phyloP scores from a whole-genome alignment of 768 basidiomycete species.

The Leccinum arenicola region DNA sequence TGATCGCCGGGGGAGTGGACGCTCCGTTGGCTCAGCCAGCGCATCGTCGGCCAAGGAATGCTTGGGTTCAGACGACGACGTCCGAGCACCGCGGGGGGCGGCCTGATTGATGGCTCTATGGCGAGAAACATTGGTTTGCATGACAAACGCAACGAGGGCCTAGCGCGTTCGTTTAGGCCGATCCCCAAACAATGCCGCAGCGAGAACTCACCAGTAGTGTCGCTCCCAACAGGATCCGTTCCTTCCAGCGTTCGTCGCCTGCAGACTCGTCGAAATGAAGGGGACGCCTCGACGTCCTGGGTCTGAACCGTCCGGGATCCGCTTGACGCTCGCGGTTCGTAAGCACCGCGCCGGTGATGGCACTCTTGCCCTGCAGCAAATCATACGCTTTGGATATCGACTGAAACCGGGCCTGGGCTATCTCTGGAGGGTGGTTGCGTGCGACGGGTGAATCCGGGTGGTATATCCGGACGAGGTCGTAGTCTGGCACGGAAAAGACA shows the following conservation, averaged over 20 bases:
- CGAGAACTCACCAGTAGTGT: conserved; percentile 44
- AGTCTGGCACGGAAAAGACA: conserved; percentile 44
- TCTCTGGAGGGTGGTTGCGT: conserved; percentile 41
- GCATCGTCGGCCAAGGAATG: conserved; percentile 18
- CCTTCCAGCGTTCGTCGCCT: conserved; percentile 66
- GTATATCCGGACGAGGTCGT: conserved; percentile 75
- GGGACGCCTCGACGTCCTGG: conserved; percentile 37
- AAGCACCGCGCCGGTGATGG: conserved; percentile 17
- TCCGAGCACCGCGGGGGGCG: conserved; percentile 3
- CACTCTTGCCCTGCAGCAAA: conserved; percentile 48
- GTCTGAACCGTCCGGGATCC: conserved; percentile 43
- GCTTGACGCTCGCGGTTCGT: conserved; percentile 17
- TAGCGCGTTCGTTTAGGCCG: conserved; percentile 8
- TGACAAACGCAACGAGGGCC: conserved; percentile 35
- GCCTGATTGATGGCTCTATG: conserved; percentile 30
- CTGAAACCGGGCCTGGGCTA: conserved; percentile 64
- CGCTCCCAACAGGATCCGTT: conserved; percentile 54
- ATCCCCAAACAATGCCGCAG: background rate
- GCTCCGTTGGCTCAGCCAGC: conserved; percentile 17
- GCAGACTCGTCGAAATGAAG: conserved; percentile 44
- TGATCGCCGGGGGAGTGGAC: background rate
- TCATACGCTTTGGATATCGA: conserved; percentile 71
- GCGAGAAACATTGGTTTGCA: conserved; percentile 32
- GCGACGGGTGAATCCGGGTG: conserved; percentile 66
- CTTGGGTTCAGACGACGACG: conserved; percentile 2